These are phyloP conservation scores for Aspergillus sp. DNA, from an alignment of 2,329 filamentous ascomycete genomes.

Conservation along the genomic window DNA sequence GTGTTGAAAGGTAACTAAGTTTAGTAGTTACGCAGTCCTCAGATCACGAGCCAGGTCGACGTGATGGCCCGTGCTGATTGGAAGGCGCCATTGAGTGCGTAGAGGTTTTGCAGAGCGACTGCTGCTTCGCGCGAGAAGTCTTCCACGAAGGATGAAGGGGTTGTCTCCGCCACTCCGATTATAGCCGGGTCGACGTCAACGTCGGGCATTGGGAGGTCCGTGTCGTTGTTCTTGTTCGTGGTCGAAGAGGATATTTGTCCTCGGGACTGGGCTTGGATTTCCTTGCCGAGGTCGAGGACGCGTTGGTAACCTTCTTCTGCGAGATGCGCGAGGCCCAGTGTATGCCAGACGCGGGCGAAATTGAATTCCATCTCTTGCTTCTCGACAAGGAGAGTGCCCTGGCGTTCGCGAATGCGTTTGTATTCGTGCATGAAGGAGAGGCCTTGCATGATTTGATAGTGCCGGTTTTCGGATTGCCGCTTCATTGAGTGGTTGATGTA, in stretches of 20 bases:
- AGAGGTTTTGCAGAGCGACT: slow-evolving; percentile 70
- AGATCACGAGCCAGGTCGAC: slow-evolving; percentile 58
- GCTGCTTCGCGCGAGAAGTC: slow-evolving; percentile 70
- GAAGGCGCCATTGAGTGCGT: slow-evolving; percentile 63
- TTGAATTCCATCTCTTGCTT: slow-evolving; percentile 81
- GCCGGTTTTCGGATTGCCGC: slow-evolving; percentile 83
- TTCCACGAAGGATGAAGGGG: slow-evolving; percentile 39
- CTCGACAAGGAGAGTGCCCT: slow-evolving; percentile 45
- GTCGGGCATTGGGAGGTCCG: slow-evolving; percentile 27
- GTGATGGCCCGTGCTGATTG: slow-evolving; percentile 62
- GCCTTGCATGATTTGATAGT: slow-evolving; percentile 83
- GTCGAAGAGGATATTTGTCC: background rate
- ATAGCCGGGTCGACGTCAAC: slow-evolving; percentile 9
- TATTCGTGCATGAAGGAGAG: slow-evolving; percentile 78
- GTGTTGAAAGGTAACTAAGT: background rate
- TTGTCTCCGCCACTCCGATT: slow-evolving; percentile 6
- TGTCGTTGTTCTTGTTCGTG: slow-evolving; percentile 43
- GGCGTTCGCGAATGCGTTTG: slow-evolving; percentile 58
- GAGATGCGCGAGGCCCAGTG: slow-evolving; percentile 70
- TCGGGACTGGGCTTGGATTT: slow-evolving; percentile 40
- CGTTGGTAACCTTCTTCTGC: slow-evolving; percentile 71
- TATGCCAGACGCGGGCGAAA: slow-evolving; percentile 72
- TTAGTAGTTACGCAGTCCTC: background rate
- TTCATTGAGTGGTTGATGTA: slow-evolving; percentile 91
- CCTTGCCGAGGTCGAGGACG: slow-evolving; percentile 52